Evolutionary conservation across 352 stramenopile species (phyloP).

Genomic region (Phytopythium ostracodes): DNA sequence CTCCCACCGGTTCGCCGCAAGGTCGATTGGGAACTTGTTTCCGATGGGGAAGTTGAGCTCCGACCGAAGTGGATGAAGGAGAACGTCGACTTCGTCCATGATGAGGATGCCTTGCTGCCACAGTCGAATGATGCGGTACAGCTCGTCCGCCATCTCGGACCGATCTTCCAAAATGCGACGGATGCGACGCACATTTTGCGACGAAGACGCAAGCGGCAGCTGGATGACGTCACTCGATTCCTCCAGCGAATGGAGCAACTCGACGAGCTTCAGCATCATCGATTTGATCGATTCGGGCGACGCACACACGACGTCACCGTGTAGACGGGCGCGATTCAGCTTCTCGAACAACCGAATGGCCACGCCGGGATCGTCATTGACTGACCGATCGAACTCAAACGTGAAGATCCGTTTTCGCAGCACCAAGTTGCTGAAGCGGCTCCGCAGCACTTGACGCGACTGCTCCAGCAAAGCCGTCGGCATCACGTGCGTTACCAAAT

Average conservation of each 20-base stretch:
- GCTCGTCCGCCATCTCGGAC: conserved; percentile 88
- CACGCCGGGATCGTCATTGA: conserved; percentile 68
- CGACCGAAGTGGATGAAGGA: conserved; percentile 87
- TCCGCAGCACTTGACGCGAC: conserved; percentile 95
- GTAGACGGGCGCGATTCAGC: conserved; percentile 86
- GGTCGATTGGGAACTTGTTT: conserved; percentile 89
- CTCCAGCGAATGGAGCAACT: conserved; percentile 90
- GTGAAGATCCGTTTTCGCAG: conserved; percentile 99
- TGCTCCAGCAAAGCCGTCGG: conserved; percentile 98
- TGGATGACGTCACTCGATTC: conserved; percentile 74
- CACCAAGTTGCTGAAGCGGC: conserved; percentile 96
- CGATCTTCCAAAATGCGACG: conserved; percentile 66
- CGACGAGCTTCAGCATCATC: conserved; percentile 98
- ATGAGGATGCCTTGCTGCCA: conserved; percentile 93
- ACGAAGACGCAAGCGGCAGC: conserved; percentile 46
- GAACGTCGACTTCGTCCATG: conserved; percentile 93
- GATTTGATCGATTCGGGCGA: conserved; percentile 99
- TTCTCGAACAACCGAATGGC: conserved; percentile 74
- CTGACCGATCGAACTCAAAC: conserved; percentile 97
- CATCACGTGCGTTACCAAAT: conserved; percentile 97
- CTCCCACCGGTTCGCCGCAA: conserved; percentile 89
- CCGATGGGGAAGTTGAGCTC: conserved; percentile 92
- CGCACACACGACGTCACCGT: conserved; percentile 96
- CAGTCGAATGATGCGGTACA: conserved; percentile 84
- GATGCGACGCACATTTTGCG: conserved; percentile 71